Evolutionary conservation across 495 filamentous ascomycete species (phyloP), one percentile per base, ranked within the genome.

Genomic region (Monascus purpureus): DNA sequence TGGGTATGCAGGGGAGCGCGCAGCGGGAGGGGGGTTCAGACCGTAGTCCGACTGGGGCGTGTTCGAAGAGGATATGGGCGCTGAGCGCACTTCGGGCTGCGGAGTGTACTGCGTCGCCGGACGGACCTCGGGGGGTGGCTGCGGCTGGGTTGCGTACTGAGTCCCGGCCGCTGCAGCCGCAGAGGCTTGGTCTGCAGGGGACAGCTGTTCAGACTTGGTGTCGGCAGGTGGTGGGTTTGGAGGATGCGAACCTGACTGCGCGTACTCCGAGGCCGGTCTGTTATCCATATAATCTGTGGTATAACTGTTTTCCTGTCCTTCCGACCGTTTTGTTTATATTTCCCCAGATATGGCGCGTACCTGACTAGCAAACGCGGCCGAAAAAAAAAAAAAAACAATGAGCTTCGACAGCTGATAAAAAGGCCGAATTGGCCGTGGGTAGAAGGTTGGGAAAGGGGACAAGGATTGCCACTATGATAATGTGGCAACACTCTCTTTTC

Each of bases 181-280:
- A 77, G 84, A 80, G 51, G 73, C 68, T 63, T 78, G 80, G 76
- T 90, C 85, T 90, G 77, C 73, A 61, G 20, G 20, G 9, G 77
- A 63, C 50, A 72, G 70, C 46, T 66, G 71, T 77, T 87, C 77
- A 85, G 83, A 83, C 58, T 73, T 69, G 47, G 66, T 63, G 66
- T 73, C 73, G 62, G 67, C 63, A 57, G 69, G 67, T 47, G 72
- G 66, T 66, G 76, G 69, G 69, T 74, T 77, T 67, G 75, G 80
- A 76, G 75, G 76, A 62, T 72, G 76, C 87, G 82, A 92, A 93
- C 86, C 88, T 93, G 85, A 78, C 77, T 94, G 87, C 80, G 83
- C 75, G 68, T 87, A 94, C 61, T 92, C 85, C 68, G 82, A 65
- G 53, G 81, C 72, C 69, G 79, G 74, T 72, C 82, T 81, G 72